Evolutionary conservation across 2,329 filamentous ascomycete genomes (phyloP).

Genomic region (Drechslerella coelobrocha): DNA sequence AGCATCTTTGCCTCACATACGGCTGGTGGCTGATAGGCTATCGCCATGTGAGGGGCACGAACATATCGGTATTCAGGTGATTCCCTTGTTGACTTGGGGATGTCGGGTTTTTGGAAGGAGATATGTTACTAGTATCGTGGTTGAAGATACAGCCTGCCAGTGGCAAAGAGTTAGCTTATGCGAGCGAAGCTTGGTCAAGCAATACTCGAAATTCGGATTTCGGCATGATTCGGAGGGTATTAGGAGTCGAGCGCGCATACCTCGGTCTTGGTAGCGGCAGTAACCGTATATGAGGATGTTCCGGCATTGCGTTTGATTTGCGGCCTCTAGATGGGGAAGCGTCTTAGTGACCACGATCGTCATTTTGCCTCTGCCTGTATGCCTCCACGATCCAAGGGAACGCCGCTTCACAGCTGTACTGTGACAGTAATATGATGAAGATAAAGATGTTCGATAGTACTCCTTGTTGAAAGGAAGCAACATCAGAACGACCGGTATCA

Average conservation of each 20-base stretch:
- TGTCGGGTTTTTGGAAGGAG: slow-evolving; percentile 56
- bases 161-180: background rate
- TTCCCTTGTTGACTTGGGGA: slow-evolving; percentile 38
- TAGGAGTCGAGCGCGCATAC: slow-evolving; percentile 57
- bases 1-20: slow-evolving; percentile 18
- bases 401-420: too few relatives aligned
- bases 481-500: background rate
- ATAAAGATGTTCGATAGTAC: background rate
- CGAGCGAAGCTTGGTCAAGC: background rate
- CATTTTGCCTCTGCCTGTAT: background rate
- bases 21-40: background rate
- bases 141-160: slow-evolving; percentile 77
- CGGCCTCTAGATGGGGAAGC: slow-evolving; percentile 35
- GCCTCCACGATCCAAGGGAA: background rate
- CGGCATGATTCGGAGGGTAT: too few relatives aligned
- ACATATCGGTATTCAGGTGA: slow-evolving; percentile 46
- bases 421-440: too few relatives aligned
- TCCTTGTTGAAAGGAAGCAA: background rate
- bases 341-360: slow-evolving; percentile 30
- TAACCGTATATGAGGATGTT: slow-evolving; percentile 93
- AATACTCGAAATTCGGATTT: too few relatives aligned
- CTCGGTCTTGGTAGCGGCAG: slow-evolving; percentile 88
- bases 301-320: slow-evolving; percentile 86
- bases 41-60: slow-evolving; percentile 26
- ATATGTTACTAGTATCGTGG: slow-evolving; percentile 66